Conservation (phyloP, 768 basidiomycete genomes). For the Vararia minispora region DNA sequence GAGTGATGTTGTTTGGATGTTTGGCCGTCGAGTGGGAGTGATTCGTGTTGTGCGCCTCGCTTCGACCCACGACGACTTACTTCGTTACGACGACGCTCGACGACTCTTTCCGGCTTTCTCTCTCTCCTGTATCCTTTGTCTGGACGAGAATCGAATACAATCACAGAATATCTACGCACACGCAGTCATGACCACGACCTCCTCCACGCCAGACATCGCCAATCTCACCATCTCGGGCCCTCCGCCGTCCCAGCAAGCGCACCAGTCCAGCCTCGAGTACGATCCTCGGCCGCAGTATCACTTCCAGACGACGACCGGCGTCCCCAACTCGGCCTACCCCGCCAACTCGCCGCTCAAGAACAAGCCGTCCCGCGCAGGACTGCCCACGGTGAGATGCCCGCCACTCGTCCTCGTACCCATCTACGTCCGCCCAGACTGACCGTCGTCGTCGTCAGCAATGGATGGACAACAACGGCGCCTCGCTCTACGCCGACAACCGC, state of each 20-base stretch:
- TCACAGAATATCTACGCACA: no score
- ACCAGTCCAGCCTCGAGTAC: conserved; percentile 81
- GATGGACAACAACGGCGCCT: conserved; percentile 64
- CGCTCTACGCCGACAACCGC: conserved; percentile 48
- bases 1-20: neutral
- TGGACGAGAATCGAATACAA: no score
- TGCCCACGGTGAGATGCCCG: conserved; percentile 52
- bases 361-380: conserved; percentile 56
- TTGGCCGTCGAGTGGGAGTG: neutral
- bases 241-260: conserved; percentile 57
- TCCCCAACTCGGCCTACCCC: conserved; percentile 34
- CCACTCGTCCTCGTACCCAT: conserved; percentile 9
- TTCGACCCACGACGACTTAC: no score
- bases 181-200: conserved; percentile 78
- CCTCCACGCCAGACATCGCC: conserved; percentile 63
- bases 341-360: conserved; percentile 62
- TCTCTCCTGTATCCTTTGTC: conserved; percentile 1
- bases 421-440: conserved; percentile 12
- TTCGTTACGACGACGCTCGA: no score
- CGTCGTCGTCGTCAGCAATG: conserved; percentile 52
- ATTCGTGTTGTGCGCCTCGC: conserved; percentile 6
- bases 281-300: conserved; percentile 66
- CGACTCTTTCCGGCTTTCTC: neutral
- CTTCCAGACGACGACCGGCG: conserved; percentile 55
- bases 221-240: conserved; percentile 64